Evolutionary conservation across 805 yeast species (phyloP), one percentile per base, ranked within the genome.

Genomic region (Candida pseudoglaebosa): DNA sequence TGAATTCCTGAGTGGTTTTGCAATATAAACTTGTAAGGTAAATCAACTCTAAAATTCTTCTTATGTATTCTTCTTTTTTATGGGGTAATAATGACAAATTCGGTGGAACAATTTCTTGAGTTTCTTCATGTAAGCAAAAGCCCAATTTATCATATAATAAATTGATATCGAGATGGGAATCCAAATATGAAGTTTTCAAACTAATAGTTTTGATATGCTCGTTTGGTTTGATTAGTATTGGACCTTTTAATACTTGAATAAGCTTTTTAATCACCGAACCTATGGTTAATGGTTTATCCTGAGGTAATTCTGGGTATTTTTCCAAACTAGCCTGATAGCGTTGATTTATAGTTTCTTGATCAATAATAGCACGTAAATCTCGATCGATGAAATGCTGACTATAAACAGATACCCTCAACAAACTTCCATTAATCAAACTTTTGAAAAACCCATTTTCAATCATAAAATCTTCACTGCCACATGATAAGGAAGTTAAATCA

Each of bases 161-260:
- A 0, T 61, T 56, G 2, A 83, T 68, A 45, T 83, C 79, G 4
- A 85, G 56, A 40, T 77, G 77, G 2, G 84, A 64, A 44, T 75
- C 78, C 41, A 84, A 58, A 1, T 71, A 62, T 12, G 77, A 65
- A 43, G 73, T 73, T n/a, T 61, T 56, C 3, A 76, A 56, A 43
- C 71, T 67, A 28, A 88, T 80, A 0, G 83, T 77, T 49, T 76
- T 80, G 2, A 67, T 59, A 8, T 73, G 75, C 4, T 70, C 73
- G 2, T 56, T 61, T 2, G 71, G 61, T 2, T 53, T 57, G 17
- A 71, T 56, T 6, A 65, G 54, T 16, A 87, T 56, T 0, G 95
- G 91, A 2, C 88, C 90, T 45, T 70, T 76, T 34, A 86, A 61
- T 6, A 84, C 82, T 43, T 77, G 78, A 47, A 74, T 70, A 13